Base-by-base conservation (phyloP, 768 basidiomycete genomes). In the Mycena rosella region DNA sequence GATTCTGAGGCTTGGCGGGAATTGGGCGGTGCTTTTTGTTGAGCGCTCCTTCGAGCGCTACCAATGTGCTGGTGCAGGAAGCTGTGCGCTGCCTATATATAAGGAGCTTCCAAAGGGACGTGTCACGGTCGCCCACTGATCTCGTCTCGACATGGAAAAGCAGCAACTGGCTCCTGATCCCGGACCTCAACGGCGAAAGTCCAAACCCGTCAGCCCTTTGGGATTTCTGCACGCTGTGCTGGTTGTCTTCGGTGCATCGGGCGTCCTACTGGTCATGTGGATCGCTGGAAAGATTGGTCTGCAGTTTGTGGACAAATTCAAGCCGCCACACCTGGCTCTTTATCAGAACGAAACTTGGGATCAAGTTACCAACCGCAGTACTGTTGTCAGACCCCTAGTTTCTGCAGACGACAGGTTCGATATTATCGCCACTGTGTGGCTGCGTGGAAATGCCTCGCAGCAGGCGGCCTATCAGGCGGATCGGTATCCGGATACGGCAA, bases 281-380 rank as follows among this genome's bases (percentile, higher is more conserved):
- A 27, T 56, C 38, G 54, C 54, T 56, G 54, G 54, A 56, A 56
- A 56, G 54, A 56, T 56, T 56, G 54, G 54, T 40, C 54, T 56
- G 54, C 54, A 56, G 38, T 56, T 56, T 56, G 54, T 56, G 54
- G 54, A 56, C 54, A 56, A 56, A 42, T 56, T 56, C 38, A 56
- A 56, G 54, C 54, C 40, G 54, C 54, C 54, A 56, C 54, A 56
- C 54, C 54, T 40, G 54, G 54, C 54, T 56, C 54, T 56, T 38
- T 56, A 56, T 56, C 54, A 56, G 54, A 56, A 56, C 24, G 36
- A 56, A 56, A 56, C 54, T 56, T 56, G 54, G 54, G 54, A 56
- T 42, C 54, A 56, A 56, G 54, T 56, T 56, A 56, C 54, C 54
- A 56, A 56, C 54, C 54, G 54, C 38, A 56, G 54, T 42, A 38